Conservation (phyloP, 2,329 filamentous ascomycete genomes). For the Claviceps sp. region DNA sequence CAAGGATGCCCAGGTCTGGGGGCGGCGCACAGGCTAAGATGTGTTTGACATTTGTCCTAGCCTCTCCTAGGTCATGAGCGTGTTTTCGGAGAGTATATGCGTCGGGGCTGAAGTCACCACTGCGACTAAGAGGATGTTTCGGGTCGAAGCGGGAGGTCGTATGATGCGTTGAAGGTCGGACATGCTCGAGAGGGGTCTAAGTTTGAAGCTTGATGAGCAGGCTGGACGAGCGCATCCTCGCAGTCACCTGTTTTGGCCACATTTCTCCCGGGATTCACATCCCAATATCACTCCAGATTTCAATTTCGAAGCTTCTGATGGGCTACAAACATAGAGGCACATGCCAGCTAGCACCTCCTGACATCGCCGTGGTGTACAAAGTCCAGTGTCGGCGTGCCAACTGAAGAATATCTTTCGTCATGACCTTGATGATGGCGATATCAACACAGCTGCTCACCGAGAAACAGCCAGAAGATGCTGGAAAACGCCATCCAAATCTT, state of each 20-base stretch:
- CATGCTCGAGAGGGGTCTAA: slow-evolving; percentile 8
- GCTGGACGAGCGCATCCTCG: slow-evolving; percentile 12
- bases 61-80: slow-evolving; percentile 11
- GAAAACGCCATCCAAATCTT: slow-evolving; percentile 30
- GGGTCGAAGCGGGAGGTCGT: slow-evolving; percentile 8
- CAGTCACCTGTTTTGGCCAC: slow-evolving; percentile 8
- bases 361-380: slow-evolving; percentile 15
- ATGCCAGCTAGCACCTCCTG: slow-evolving; percentile 15
- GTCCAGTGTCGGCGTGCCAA: slow-evolving; percentile 10
- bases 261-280: not conserved
- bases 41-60: slow-evolving; percentile 12
- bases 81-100: slow-evolving; percentile 9
- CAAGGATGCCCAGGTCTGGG: slow-evolving; percentile 15
- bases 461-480: slow-evolving; percentile 30
- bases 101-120: not conserved
- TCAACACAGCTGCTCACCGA: slow-evolving; percentile 15
- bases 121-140: slow-evolving; percentile 12
- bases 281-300: too few species aligned
- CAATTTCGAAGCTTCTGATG: too few species aligned
- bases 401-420: slow-evolving; percentile 14
- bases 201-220: slow-evolving; percentile 12
- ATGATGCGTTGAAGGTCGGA: slow-evolving; percentile 3
- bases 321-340: not conserved
- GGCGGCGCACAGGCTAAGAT: slow-evolving; percentile 5
- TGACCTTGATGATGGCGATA: slow-evolving; percentile 20